Base-by-base conservation (phyloP, 2,329 filamentous ascomycete species). In the Teratosphaeria epicoccoides region DNA sequence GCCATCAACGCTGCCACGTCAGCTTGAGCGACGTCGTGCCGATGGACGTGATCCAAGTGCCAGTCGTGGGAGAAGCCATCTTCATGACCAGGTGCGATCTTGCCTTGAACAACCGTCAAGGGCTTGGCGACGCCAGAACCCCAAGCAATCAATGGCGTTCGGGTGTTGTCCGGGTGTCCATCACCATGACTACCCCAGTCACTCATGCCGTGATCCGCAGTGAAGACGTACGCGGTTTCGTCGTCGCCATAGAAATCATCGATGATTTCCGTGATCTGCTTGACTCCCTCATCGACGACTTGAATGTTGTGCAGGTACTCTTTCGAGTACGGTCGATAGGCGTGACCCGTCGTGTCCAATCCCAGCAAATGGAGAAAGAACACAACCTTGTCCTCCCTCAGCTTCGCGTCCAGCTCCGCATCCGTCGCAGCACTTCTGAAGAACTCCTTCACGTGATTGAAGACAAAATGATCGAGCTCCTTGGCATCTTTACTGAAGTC, bases 161-260 rank as follows among this genome's bases (percentile, higher is more conserved):
- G 81, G 2, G 93, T 98, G 63, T 97, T 98, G 68, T 98, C 87
- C 0, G 93, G 93, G 69, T 98, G 90, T 6, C 93, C 93, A 68
- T 98, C 93, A 33, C 94, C 94, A 67, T 98, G 94, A 61, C 90
- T 97, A n/a, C 94, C 93, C 84, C 87, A 96, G 69, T 98, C 93
- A 64, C 88, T 97, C 93, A 98, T 98, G 17, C 93, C 93, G 68
- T 98, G 93, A 65, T 98, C 93, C 6, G 93, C 93, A 1, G 94
- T 98, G 66, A 98, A 98, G 14, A 98, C 81, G 66, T 91, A 98
- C 0, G 94, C 88, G 0, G 93, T 97, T 68, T 93, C 84, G 50
- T 80, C 85, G 57, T 82, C 81, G 60, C 73, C 77, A 63, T 96
- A 98, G 66, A 97, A 98, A 11, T 85, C 79, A 29, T 95, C 82